Evolutionary conservation across 2,329 filamentous ascomycete genomes (phyloP).

Genomic region (Seiridium unicorne): DNA sequence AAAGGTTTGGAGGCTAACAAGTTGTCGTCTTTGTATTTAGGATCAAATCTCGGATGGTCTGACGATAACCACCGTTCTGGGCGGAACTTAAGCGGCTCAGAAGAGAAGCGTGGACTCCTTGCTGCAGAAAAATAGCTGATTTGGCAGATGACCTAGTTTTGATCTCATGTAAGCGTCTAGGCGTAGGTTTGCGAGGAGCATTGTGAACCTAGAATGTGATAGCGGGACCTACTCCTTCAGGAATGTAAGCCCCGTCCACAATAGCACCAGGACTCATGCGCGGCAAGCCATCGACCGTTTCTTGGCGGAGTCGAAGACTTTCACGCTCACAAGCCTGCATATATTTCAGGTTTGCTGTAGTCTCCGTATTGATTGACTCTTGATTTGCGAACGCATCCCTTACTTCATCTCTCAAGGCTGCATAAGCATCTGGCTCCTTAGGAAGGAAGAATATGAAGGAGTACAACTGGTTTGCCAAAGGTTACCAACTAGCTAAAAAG

Average conservation of each 20-base stretch:
- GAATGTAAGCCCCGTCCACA: conserved; percentile 19
- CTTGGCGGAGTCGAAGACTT: conserved; percentile 28
- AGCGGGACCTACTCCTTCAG: conserved; percentile 17
- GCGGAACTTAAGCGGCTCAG: conserved; percentile 9
- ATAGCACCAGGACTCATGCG: conserved; percentile 18
- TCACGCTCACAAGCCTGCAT: conserved; percentile 32
- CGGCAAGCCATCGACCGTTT: conserved; percentile 19
- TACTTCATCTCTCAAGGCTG: conserved; percentile 27
- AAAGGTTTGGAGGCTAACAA: conserved; percentile 12
- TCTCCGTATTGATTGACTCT: conserved; percentile 23
- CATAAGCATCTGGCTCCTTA: conserved; percentile 20
- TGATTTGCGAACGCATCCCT: conserved; percentile 24
- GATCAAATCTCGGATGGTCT: conserved; percentile 7
- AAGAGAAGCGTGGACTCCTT: conserved; percentile 6
- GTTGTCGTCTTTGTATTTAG: conserved; percentile 5
- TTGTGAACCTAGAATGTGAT: neutral
- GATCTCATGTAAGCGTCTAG: neutral
- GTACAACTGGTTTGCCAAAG: conserved; percentile 12
- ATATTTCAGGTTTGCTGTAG: conserved; percentile 26
- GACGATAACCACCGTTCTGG: conserved; percentile 13
- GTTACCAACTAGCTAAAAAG: conserved; percentile 15
- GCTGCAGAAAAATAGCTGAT: conserved; percentile 7
- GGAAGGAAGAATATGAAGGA: conserved; percentile 16
- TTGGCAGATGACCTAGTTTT: neutral
- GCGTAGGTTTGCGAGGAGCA: neutral